phyloP scores from a whole-genome alignment of 148 eudicot genomes.

The Heliamphora exappendiculata region DNA sequence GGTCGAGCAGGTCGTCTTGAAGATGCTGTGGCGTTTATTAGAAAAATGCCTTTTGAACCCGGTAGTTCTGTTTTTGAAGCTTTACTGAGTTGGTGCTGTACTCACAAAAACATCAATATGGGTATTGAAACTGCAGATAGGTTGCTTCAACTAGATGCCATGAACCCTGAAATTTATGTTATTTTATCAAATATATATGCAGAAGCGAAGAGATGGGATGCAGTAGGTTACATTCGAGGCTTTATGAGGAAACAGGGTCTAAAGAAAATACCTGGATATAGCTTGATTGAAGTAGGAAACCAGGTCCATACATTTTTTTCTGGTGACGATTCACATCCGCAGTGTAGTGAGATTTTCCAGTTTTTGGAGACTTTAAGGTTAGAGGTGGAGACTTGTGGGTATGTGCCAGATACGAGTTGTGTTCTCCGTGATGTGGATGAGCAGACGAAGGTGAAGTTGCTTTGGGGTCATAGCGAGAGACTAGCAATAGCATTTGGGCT shows the following conservation, averaged over 20 bases:
- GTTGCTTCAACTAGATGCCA: no score
- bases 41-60: conserved; percentile 28
- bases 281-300: conserved; percentile 8
- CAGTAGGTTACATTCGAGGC: conserved; percentile 23
- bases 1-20: conserved; percentile 38
- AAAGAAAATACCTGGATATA: conserved; percentile 1
- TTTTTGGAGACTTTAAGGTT: conserved; percentile 3
- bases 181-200: conserved; percentile 52
- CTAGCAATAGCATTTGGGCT: conserved; percentile 5
- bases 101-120: conserved; percentile 35
- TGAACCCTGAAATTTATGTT: conserved; percentile 44
- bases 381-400: conserved; percentile 2
- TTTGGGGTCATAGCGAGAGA: conserved; percentile 4
- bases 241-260: conserved; percentile 5
- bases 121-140: conserved; percentile 47
- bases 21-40: conserved; percentile 30
- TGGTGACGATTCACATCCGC: conserved; percentile 8
- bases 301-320: background rate
- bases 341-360: background rate
- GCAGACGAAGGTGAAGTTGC: conserved; percentile 3
- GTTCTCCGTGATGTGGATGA: conserved; percentile 6
- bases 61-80: conserved; percentile 48
- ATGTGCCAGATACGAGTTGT: conserved; percentile 4
- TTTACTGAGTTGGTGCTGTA: conserved; percentile 49
- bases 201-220: conserved; percentile 44